These are phyloP conservation scores for Solanum okadae DNA, from an alignment of 257 asterid species.

Conservation along the genomic window DNA sequence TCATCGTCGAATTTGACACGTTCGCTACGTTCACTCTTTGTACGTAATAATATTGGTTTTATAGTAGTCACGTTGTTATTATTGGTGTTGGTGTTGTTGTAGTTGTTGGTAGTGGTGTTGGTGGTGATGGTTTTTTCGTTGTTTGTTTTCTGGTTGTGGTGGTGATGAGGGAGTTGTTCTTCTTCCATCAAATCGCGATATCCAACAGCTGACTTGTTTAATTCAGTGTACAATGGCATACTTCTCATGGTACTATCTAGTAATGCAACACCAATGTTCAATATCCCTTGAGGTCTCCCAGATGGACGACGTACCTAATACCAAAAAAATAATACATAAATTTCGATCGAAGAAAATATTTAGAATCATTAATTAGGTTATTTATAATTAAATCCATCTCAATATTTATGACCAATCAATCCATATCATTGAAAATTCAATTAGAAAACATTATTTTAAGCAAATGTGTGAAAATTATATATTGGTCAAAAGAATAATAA, in stretches of 20 bases:
- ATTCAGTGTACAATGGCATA: conserved; percentile 57
- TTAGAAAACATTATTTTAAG: background rate
- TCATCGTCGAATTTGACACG: conserved; percentile 23
- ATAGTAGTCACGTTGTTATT: background rate
- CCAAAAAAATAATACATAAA: background rate
- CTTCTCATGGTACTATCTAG: conserved; percentile 69
- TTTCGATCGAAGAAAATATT: background rate
- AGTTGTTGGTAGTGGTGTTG: background rate
- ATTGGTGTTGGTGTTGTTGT: background rate
- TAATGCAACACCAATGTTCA: conserved; percentile 77
- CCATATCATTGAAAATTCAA: background rate
- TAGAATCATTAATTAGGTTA: background rate
- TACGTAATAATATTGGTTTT: conserved; percentile 38
- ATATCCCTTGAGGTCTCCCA: conserved; percentile 83
- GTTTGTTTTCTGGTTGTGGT: background rate
- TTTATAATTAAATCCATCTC: background rate
- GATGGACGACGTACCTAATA: conserved; percentile 78
- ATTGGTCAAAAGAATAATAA: background rate
- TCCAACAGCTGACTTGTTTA: conserved; percentile 7
- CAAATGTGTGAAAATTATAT: background rate
- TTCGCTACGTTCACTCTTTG: conserved; percentile 66
- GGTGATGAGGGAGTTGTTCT: background rate
- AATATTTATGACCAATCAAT: background rate
- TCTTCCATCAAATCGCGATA: conserved; percentile 35
- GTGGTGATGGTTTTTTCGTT: background rate